Evolutionary conservation across 495 filamentous ascomycete species (phyloP), one percentile per base, ranked within the genome.

Genomic region (Rhypophila decipiens): DNA sequence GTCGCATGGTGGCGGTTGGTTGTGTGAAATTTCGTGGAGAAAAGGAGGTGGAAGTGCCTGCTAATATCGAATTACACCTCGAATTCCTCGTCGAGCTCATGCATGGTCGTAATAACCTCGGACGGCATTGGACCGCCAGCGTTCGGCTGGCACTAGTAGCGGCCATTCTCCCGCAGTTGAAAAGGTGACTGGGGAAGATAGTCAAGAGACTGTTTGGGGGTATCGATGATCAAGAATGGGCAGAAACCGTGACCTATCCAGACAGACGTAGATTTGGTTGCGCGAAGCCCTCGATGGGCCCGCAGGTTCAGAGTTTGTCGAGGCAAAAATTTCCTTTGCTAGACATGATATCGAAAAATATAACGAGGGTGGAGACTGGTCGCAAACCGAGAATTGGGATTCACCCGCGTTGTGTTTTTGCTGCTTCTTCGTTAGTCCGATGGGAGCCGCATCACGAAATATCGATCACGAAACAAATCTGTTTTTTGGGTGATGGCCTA

Each of bases 101-200:
- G 17, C 36, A 19, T n/a, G 15, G 36, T 38, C 36, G 36, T 18
- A 38, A n/a, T 23, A 39, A 8, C 15, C 44, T 31, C 23, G 44
- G 39, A 40, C 45, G 45, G 27, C 51, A 49, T 49, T 22, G 51
- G n/a, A 44, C 34, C 51, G 37, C 22, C 45, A 53, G 27, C 35
- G 29, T 17, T 36, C 51, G 51, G 13, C 40, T 17, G 39, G 46
- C 36, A 41, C 42, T 46, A 35, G 41, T 33, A n/a, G n/a, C n/a
- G 35, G 42, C 46, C 46, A 49, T 53, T 15, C n/a, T n/a, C n/a
- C 41, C 39, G 4, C 24, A 15, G 24, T 33, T 8, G 39, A 18
- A 13, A 3, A 11, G 11, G 39, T 22, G 19, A 13, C 13, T 22
- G 24, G 19, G 13, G 27, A 17, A 8, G 42, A 34, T 15, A 10